phyloP scores from a whole-genome alignment of 805 yeast species.

The Candida peoriensis region DNA sequence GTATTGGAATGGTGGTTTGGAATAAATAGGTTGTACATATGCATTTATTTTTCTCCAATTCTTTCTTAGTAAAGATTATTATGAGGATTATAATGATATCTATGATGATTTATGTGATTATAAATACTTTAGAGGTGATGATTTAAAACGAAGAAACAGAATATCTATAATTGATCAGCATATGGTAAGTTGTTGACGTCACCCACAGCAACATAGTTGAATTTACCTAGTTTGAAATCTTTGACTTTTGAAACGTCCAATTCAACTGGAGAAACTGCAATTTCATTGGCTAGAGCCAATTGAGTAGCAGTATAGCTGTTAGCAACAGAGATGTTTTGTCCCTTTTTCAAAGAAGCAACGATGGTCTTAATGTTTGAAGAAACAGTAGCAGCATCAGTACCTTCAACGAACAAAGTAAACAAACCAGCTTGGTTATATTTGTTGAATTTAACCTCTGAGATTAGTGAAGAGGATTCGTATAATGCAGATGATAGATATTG shows the following conservation, averaged over 20 bases:
- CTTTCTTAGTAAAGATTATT: too few relatives aligned
- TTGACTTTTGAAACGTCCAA: slow-evolving; percentile 35
- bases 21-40: too few relatives aligned
- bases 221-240: slow-evolving; percentile 48
- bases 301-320: slow-evolving; percentile 45
- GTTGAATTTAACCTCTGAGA: slow-evolving; percentile 48
- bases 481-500: slow-evolving; percentile 60
- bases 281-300: slow-evolving; percentile 37
- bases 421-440: slow-evolving; percentile 77
- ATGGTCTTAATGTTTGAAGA: slow-evolving; percentile 57
- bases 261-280: slow-evolving; percentile 29
- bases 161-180: slow-evolving; percentile 87
- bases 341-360: slow-evolving; percentile 46
- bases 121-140: too few relatives aligned
- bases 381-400: slow-evolving; percentile 54
- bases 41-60: too few relatives aligned
- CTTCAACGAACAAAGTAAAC: slow-evolving; percentile 64
- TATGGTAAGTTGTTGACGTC: slow-evolving; percentile 81
- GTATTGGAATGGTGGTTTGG: too few relatives aligned
- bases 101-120: too few relatives aligned
- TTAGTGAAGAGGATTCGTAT: slow-evolving; percentile 46
- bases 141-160: too few relatives aligned
- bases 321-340: slow-evolving; percentile 55
- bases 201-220: slow-evolving; percentile 88
- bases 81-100: too few relatives aligned